These are phyloP conservation scores for Diaporthe citrichinensis DNA, from an alignment of 2,329 filamentous ascomycete species.

Conservation along the genomic window DNA sequence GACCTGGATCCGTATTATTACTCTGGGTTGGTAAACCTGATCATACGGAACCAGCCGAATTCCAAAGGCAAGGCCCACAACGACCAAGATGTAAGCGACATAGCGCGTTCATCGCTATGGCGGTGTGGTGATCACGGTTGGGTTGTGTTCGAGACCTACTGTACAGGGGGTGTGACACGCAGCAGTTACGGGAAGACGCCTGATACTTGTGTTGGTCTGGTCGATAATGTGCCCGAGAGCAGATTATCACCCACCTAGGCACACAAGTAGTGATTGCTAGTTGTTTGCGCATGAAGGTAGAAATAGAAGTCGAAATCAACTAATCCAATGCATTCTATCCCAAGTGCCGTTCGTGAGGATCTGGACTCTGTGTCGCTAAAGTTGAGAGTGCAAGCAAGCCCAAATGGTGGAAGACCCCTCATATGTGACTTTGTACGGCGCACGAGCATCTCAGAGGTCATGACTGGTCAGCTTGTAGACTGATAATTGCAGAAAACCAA, in stretches of 20 bases:
- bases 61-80: neutral
- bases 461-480: too few species aligned
- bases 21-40: neutral
- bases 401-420: neutral
- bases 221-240: neutral
- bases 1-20: neutral
- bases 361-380: neutral
- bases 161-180: neutral
- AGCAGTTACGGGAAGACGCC: neutral
- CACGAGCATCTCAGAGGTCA: neutral
- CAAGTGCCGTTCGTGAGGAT: neutral
- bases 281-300: neutral
- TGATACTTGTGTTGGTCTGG: neutral
- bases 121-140: neutral
- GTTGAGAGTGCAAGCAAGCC: too few species aligned
- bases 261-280: neutral
- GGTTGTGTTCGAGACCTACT: neutral
- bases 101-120: neutral
- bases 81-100: neutral
- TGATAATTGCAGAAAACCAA: too few species aligned
- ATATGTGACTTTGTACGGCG: neutral
- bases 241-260: neutral
- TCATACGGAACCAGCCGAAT: slow-evolving; percentile 1
- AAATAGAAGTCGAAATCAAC: neutral
- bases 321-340: too few species aligned